These are phyloP conservation scores for Solanum hybrid DNA, from an alignment of 305 asterid genomes.

Conservation along the genomic window DNA sequence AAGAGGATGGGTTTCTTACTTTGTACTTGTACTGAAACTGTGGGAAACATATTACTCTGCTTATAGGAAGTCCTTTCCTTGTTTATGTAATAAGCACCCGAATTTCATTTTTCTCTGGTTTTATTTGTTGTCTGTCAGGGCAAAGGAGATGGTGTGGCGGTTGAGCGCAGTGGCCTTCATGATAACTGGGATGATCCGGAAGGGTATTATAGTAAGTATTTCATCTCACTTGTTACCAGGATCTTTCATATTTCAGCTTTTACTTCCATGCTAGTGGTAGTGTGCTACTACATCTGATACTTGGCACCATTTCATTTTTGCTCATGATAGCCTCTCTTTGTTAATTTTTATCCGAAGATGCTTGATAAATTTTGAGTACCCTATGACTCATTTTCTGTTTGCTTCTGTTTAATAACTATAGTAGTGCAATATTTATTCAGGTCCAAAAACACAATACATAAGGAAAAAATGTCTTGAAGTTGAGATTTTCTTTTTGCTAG, in stretches of 20 bases:
- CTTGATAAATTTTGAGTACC: background rate
- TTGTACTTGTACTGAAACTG: background rate
- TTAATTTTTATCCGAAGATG: background rate
- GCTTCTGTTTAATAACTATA: background rate
- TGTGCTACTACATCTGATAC: background rate
- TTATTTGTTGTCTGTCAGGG: slow-evolving; percentile 36
- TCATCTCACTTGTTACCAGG: background rate
- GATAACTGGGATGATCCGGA: slow-evolving; percentile 99
- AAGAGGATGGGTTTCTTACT: background rate
- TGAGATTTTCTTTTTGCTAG: background rate
- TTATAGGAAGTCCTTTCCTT: background rate
- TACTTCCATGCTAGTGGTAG: background rate
- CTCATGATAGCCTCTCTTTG: background rate
- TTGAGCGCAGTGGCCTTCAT: slow-evolving; percentile 71
- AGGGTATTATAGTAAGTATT: slow-evolving; percentile 82
- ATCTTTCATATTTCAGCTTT: background rate
- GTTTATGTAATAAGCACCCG: background rate
- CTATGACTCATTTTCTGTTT: background rate
- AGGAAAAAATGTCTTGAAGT: background rate
- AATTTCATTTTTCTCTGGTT: background rate
- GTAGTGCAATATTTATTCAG: background rate
- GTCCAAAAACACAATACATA: background rate
- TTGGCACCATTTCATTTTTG: background rate
- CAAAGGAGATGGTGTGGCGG: slow-evolving; percentile 61
- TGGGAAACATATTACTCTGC: background rate